Base-by-base conservation (phyloP, 805 yeast species). In the Yarrowia hollandica region DNA sequence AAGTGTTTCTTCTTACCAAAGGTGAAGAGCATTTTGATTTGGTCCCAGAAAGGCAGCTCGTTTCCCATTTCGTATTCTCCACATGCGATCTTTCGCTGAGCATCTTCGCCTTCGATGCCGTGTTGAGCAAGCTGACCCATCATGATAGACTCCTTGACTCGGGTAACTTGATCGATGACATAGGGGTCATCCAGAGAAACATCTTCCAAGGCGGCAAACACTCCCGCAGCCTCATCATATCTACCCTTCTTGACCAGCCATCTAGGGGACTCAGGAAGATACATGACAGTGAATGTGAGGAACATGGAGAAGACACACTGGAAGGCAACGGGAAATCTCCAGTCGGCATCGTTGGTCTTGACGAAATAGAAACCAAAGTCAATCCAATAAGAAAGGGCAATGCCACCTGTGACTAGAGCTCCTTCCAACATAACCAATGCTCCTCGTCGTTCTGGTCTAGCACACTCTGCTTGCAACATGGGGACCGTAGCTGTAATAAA, bases 251-350 rank as follows among this genome's bases (percentile, higher is more conserved):
- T 83, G 10, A 91, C 88, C 68, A 81, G 83, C 75, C 80, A 91
- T 62, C 97, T 77, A 0, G 97, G 97, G 39, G 92, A 83, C 71
- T 91, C 97, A 1, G 98, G 97, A 25, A 91, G 73, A 12, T 42
- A 72, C 54, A 61, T 84, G 83, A 88, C 74, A 52, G 85, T 70
- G 41, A 86, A 71, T 48, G 88, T 60, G 67, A 85, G 84, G 31
- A 85, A 63, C 60, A 82, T 75, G 11, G 83, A 83, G 57, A 82
- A 81, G 34, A 80, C 62, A 30, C 79, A 71, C 74, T 88, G 95
- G 67, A 86, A 74, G 2, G 89, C 86, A 61, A 88, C 80, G 9
- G 94, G 94, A 70, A 88, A 79, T 75, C 94, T 80, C 91, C 92
- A 88, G 26, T 85, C 78, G 22, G 78, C 75, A 22, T 66, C 78